Base-by-base conservation (phyloP, 331 rosid species). In the Telfairia occidentalis region DNA sequence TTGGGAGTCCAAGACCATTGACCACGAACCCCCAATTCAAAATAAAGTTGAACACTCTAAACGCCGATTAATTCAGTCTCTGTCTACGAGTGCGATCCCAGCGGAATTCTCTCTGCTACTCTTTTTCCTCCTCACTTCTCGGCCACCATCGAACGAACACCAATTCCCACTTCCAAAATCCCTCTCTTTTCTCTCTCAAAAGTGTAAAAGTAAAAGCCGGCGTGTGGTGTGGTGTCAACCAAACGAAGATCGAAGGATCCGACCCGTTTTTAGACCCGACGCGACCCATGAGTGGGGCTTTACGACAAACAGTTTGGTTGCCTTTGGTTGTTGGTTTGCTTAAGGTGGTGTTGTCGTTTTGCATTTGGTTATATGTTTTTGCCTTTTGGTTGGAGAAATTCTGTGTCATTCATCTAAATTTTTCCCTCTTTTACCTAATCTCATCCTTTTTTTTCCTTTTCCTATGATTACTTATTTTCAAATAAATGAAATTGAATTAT, bases 1-100 rank as follows among this genome's bases (percentile, higher is more conserved):
- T 21, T 40, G 54, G 49, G 78, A 75, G 78, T 75, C 78, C 57
- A 75, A 40, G 45, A 43, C 29, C 69, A 58, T 58, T 42, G 71
- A 75, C 77, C 52, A 74, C n/a, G 45, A 48, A 71, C 38, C 40
- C 57, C 57, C 73, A 70, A 16, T 13, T 46, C 12, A 70, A 50
- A 72, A 3, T 9, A 16, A 19, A 72, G n/a, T 30, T 48, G 63
- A 12, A 43, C 35, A 64, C 2, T 10, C 71, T 2, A 19, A 37
- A 18, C 63, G 45, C 64, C 30, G 21, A 53, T 73, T 54, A 46
- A 73, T 49, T 50, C 49, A 52, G 29, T 3, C 63, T 34, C 13
- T 29, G 34, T 69, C 48, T 42, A 8, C 54, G 34, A 21, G 34
- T 37, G 49, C 34, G 77, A 23, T 34, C 77, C 30, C 76, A 0